A percentile compares a stretch with the other conserved stretches of the same genome.
Conservation (phyloP, 2,329 filamentous ascomycete genomes). For the Trichoderma sp. region DNA sequence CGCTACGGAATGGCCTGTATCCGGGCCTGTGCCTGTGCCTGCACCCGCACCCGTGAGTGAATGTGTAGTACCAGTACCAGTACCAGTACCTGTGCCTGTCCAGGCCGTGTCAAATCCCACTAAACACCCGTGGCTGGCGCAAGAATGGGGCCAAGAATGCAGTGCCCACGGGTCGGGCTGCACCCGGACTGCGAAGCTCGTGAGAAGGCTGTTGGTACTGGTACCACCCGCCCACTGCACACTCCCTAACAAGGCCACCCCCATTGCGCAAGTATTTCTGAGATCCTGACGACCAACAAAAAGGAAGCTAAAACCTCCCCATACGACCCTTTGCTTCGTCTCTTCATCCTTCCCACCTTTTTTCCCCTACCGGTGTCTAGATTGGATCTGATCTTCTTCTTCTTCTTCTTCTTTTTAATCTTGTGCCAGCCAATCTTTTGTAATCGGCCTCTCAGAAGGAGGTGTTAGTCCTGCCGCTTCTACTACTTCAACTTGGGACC, state of each 20-base stretch:
- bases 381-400: background rate
- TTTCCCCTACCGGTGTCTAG: background rate
- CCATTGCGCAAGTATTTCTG: background rate
- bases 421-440: slow-evolving; percentile 3
- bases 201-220: background rate
- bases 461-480: background rate
- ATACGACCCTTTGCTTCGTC: background rate
- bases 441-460: background rate
- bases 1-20: background rate
- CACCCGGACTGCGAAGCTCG: slow-evolving; percentile 9
- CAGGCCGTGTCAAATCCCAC: background rate
- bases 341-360: background rate
- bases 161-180: slow-evolving; percentile 11
- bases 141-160: background rate
- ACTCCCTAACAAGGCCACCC: background rate
- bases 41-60: no score
- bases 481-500: background rate
- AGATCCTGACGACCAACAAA: background rate
- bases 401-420: background rate
- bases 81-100: background rate
- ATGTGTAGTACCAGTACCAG: background rate
- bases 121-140: background rate
- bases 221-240: background rate
- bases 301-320: slow-evolving; percentile 15
- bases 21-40: background rate